Base-by-base conservation (phyloP, 208 protist species). In the Herpetomonas samuelpessoai region DNA sequence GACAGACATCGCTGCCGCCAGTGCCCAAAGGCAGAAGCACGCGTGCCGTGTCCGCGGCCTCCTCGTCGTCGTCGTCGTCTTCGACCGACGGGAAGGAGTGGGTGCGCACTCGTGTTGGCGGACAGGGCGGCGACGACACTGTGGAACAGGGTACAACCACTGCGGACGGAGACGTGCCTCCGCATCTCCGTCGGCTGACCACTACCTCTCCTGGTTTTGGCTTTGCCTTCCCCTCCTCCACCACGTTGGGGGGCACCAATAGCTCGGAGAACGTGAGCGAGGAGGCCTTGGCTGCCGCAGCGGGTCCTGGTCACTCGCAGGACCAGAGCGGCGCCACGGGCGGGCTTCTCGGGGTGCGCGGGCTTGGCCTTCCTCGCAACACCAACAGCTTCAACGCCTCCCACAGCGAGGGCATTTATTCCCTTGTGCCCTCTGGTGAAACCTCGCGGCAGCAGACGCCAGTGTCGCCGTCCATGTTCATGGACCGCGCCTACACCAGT, bases 401-500 rank as follows among this genome's bases (percentile, higher is more conserved):
- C 12, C 12, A 10, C 25, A 18, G 19, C 48, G 48, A 41, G 35
- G 14, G 14, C 35, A 41, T 41, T 14, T 41, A 41, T 14, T 41
- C 35, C 35, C 35, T 41, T 14, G 35, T 14, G 9, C 35, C 35
- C 9, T 41, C 35, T 14, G 35, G 14, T 14, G 35, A 41, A 6
- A 41, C 35, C 9, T 41, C 35, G 6, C 35, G 35, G 35, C 35
- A 16, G 25, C 51, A 24, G 0, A 61, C 31, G 22, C 16, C 50
- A 4, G 39, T 35, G 22, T 19, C 39, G 3, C 4, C 47, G 4
- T 24, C 24, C 22, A 14, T 7, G 24, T n/a, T 12, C 50, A 53
- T 68, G 49, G 55, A 55, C 50, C 41, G 57, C 29, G 58, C 70
- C 27, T 71, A 59, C 70, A 76, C 58, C 7, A 59, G 46, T 57